These are phyloP conservation scores for Mycena amicta DNA, from an alignment of 768 basidiomycete genomes.

Conservation along the genomic window DNA sequence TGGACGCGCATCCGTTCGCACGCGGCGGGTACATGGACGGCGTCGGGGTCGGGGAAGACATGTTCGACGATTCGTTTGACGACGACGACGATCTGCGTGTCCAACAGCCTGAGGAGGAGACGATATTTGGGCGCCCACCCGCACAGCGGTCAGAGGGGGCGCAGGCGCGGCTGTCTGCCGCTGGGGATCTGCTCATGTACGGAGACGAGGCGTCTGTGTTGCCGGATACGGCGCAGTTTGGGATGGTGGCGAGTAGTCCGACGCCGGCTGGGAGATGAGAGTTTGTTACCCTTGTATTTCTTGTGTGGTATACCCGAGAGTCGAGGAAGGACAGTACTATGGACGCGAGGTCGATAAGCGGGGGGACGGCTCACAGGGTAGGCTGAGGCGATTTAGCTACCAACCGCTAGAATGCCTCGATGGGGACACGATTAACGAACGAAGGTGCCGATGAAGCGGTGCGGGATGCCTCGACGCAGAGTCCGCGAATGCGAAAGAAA, in stretches of 20 bases:
- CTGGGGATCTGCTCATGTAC: conserved; percentile 66
- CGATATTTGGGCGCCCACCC: conserved; percentile 71
- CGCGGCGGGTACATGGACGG: too few species aligned
- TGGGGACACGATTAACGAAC: too few species aligned
- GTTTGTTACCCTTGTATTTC: neutral
- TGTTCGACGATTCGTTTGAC: conserved; percentile 54
- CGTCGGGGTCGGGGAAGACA: conserved; percentile 57
- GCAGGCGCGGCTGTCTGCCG: conserved; percentile 54
- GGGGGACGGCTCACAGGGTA: too few species aligned
- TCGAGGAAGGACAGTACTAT: too few species aligned
- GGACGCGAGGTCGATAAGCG: too few species aligned
- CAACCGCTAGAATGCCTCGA: too few species aligned
- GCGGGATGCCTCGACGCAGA: too few species aligned
- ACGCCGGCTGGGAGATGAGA: conserved; percentile 6
- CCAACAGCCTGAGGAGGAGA: conserved; percentile 59
- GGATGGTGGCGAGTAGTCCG: conserved; percentile 20
- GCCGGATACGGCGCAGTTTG: conserved; percentile 28
- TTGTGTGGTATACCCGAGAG: neutral
- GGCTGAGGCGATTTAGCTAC: too few species aligned
- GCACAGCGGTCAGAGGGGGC: too few species aligned
- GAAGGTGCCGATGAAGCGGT: too few species aligned
- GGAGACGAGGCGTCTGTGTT: conserved; percentile 60
- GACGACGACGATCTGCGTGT: conserved; percentile 48
- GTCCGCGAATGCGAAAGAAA: too few species aligned
- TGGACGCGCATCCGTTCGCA: too few species aligned